phyloP scores from a whole-genome alignment of 495 filamentous ascomycete species.

The Darksidea phi region DNA sequence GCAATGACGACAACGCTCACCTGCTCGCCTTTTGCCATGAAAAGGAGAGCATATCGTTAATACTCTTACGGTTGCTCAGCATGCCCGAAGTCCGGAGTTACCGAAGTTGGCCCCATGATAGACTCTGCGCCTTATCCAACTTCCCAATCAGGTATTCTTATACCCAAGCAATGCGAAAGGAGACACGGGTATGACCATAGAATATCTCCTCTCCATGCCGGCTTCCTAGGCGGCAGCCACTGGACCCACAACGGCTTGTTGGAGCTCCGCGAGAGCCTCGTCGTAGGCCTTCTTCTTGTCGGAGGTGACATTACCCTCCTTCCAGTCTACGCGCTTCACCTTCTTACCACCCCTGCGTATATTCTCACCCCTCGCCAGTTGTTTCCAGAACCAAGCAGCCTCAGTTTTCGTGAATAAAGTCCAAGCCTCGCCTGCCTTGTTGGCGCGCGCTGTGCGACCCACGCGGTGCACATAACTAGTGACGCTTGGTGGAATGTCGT shows the following conservation, averaged over 20 bases:
- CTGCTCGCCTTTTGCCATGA: not conserved
- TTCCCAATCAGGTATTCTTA: not conserved
- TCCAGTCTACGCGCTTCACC: conserved; percentile 19
- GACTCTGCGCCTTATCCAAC: not conserved
- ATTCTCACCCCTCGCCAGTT: conserved; percentile 55
- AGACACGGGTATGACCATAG: too few relatives aligned
- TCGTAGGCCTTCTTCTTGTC: conserved; percentile 29
- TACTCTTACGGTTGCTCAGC: not conserved
- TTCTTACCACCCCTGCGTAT: conserved; percentile 27
- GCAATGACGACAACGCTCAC: not conserved
- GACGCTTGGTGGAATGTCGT: conserved; percentile 79
- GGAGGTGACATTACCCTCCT: conserved; percentile 13
- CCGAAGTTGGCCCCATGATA: not conserved
- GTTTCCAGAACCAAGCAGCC: conserved; percentile 81
- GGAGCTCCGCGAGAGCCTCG: conserved; percentile 30
- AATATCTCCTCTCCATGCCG: not conserved
- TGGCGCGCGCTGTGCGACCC: conserved; percentile 85
- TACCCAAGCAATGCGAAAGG: too few relatives aligned
- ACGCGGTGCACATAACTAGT: conserved; percentile 90
- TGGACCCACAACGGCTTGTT: conserved; percentile 29
- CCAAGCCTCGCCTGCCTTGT: conserved; percentile 74
- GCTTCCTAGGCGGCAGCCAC: conserved; percentile 4
- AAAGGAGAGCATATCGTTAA: not conserved
- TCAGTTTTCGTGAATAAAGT: conserved; percentile 75
- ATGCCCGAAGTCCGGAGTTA: not conserved